A percentile compares a stretch with the other conserved stretches of the same genome.
phyloP scores from a whole-genome alignment of 2,329 filamentous ascomycete species.

The Calonectria multiphialidica region DNA sequence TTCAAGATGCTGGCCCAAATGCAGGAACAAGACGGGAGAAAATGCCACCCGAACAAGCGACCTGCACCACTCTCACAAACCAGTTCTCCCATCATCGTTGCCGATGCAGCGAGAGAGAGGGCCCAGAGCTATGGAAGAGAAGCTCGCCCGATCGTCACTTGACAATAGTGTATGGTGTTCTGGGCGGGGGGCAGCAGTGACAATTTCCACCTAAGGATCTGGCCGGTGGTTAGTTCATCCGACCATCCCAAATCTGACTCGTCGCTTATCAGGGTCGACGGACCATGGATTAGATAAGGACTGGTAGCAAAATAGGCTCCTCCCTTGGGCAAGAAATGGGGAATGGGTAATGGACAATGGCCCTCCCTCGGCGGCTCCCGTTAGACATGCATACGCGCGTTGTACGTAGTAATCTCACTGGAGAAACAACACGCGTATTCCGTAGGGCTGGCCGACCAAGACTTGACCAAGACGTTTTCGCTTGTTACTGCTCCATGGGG shows the following conservation, averaged over 20 bases:
- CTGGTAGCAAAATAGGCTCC: too few species aligned
- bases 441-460: not conserved
- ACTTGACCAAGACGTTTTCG: not conserved
- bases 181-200: not conserved
- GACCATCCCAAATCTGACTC: constrained; percentile 7
- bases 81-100: not conserved
- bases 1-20: not conserved
- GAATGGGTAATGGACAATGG: not conserved
- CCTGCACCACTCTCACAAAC: not conserved
- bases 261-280: not conserved
- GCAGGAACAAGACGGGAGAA: not conserved
- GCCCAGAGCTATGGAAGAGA: not conserved
- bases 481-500: not conserved
- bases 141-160: not conserved
- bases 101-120: not conserved
- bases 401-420: not conserved
- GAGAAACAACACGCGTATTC: not conserved
- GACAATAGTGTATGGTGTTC: constrained; percentile 1
- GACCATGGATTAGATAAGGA: too few species aligned
- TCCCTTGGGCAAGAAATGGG: not conserved
- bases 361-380: not conserved
- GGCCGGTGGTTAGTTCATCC: constrained; percentile 20
- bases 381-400: not conserved
- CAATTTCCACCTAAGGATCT: constrained; percentile 9
- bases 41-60: not conserved